Conservation (phyloP, 2,329 filamentous ascomycete genomes). For the Beauveria asiatica region DNA sequence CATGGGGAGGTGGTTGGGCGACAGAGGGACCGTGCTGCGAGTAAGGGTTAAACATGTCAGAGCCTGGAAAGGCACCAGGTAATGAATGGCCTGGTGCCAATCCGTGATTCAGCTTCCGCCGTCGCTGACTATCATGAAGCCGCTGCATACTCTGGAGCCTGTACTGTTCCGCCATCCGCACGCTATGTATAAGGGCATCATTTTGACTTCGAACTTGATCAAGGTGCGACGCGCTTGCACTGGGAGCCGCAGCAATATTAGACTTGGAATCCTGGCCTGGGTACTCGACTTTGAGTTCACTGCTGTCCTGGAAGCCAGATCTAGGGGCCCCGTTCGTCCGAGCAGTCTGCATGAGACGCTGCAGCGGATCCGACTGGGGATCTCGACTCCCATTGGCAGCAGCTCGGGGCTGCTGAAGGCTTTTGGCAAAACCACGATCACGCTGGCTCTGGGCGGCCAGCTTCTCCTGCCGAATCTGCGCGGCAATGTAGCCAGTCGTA, state of each 20-base stretch:
- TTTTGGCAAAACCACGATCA: slow-evolving; percentile 22
- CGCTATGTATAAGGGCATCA: neutral
- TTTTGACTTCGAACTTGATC: too few relatives aligned
- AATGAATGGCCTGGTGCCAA: neutral
- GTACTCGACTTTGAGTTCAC: neutral
- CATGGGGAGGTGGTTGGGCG: neutral
- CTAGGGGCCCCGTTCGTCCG: slow-evolving; percentile 12
- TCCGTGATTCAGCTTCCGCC: neutral
- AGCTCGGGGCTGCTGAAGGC: slow-evolving; percentile 11
- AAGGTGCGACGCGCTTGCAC: neutral
- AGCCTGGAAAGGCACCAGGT: neutral
- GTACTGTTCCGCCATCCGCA: neutral
- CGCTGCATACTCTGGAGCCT: neutral
- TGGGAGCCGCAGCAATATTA: neutral
- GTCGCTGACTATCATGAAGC: neutral
- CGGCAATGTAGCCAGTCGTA: slow-evolving; percentile 20
- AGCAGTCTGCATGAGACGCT: slow-evolving; percentile 22
- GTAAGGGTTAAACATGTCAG: neutral
- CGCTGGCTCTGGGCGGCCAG: slow-evolving; percentile 21
- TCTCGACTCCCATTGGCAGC: neutral
- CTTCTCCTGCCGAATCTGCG: slow-evolving; percentile 28
- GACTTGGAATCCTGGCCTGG: neutral
- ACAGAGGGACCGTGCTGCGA: neutral
- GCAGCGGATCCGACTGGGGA: slow-evolving; percentile 18
- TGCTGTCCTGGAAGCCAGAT: neutral